phyloP scores from a whole-genome alignment of 2,329 filamentous ascomycete genomes.

The Cercospora canescens region DNA sequence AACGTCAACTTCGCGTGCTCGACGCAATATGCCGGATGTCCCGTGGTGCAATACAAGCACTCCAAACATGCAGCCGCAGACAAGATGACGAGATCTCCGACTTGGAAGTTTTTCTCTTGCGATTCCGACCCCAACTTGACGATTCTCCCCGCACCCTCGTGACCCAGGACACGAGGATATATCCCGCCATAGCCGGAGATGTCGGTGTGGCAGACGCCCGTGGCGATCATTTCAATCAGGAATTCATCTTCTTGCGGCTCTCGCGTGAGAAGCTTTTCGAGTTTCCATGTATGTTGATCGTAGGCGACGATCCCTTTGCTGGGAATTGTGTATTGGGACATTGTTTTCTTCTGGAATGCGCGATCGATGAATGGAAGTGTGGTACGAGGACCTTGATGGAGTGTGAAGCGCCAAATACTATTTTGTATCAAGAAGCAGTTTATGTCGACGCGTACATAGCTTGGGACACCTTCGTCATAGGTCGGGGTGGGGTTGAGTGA shows the following conservation, averaged over 20 bases:
- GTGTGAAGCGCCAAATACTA: neutral
- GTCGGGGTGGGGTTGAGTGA: constrained; percentile 3
- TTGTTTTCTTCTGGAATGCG: no score
- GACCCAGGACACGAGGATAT: constrained; percentile 28
- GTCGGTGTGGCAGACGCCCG: constrained; percentile 57
- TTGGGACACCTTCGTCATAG: constrained; percentile 10
- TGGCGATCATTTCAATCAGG: constrained; percentile 52
- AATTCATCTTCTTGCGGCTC: constrained; percentile 43
- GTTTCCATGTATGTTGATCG: constrained; percentile 26
- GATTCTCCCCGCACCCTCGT: constrained; percentile 30
- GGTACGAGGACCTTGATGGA: constrained; percentile 8
- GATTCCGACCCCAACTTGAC: constrained; percentile 19
- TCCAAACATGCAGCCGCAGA: constrained; percentile 44
- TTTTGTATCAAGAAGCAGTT: neutral
- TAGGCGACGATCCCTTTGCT: constrained; percentile 32
- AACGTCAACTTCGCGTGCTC: constrained; percentile 41
- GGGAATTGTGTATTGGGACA: constrained; percentile 25
- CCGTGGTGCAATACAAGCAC: constrained; percentile 47
- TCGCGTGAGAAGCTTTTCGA: constrained; percentile 24
- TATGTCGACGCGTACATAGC: neutral
- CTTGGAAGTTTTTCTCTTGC: constrained; percentile 11
- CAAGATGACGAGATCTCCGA: constrained; percentile 46
- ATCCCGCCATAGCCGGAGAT: constrained; percentile 24
- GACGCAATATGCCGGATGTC: constrained; percentile 49
- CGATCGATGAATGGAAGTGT: no score